phyloP scores from a whole-genome alignment of 2,329 filamentous ascomycete species.

The Chaetomium sp. region DNA sequence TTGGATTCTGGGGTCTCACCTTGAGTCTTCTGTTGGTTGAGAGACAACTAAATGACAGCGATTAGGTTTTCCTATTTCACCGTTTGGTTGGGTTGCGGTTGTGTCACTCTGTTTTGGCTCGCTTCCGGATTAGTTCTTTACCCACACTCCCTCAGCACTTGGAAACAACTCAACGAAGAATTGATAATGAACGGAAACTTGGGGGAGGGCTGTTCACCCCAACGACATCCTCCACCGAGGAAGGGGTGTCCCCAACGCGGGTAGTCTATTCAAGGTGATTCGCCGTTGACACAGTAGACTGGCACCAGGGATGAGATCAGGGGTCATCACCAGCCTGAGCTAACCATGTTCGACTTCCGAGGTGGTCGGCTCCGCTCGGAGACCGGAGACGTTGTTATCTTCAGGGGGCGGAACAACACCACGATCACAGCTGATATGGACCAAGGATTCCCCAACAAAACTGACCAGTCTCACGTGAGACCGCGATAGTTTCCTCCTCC shows the following conservation, averaged over 20 bases:
- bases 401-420: neutral
- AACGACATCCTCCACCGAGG: neutral
- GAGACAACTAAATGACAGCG: neutral
- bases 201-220: neutral
- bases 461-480: neutral
- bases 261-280: neutral
- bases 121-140: neutral
- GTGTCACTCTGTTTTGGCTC: neutral
- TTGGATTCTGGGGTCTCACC: neutral
- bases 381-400: neutral
- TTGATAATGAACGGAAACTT: neutral
- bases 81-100: neutral
- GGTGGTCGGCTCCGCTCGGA: neutral
- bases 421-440: neutral
- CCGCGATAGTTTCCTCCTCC: neutral
- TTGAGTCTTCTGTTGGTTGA: neutral
- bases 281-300: neutral
- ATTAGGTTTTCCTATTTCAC: neutral
- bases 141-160: neutral
- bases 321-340: neutral
- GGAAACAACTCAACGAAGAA: neutral
- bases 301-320: neutral
- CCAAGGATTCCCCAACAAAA: neutral
- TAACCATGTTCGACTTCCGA: neutral
- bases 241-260: neutral